Evolutionary conservation across 1,284 basidiomycete genomes (phyloP).

Genomic region (Sutorius eximius): DNA sequence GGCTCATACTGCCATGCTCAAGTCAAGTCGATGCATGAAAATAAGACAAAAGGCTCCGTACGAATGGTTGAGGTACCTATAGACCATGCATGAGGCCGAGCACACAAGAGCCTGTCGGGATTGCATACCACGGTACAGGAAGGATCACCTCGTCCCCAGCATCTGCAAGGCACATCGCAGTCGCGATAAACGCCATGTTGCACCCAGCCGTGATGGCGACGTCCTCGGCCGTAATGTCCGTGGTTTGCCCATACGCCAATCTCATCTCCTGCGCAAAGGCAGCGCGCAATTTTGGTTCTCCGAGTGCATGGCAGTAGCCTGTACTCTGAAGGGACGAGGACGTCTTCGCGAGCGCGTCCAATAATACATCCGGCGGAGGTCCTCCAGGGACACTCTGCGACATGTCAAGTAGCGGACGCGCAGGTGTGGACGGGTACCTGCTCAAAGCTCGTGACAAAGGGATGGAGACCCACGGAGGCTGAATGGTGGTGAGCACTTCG

Average conservation of each 20-base stretch:
- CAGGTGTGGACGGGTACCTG: conserved; percentile 44
- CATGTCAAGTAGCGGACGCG: conserved; percentile 68
- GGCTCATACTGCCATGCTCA: conserved; percentile 59
- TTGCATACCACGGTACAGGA: conserved; percentile 68
- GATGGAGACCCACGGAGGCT: conserved; percentile 38
- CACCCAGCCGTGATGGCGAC: conserved; percentile 66
- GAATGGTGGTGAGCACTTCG: conserved; percentile 40
- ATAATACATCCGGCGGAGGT: conserved; percentile 57
- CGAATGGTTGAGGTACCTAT: conserved; percentile 79
- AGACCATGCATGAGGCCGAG: conserved; percentile 7
- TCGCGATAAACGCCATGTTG: conserved; percentile 70
- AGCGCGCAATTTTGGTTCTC: conserved; percentile 57
- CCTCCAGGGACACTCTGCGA: conserved; percentile 75
- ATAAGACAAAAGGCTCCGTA: conserved; percentile 32
- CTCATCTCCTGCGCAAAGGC: conserved; percentile 69
- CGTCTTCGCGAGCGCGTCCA: conserved; percentile 49
- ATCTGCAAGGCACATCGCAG: conserved; percentile 65
- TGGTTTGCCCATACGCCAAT: conserved; percentile 51
- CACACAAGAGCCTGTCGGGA: conserved; percentile 5
- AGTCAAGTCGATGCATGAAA: conserved; percentile 1
- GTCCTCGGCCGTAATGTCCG: conserved; percentile 55
- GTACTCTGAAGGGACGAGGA: conserved; percentile 49
- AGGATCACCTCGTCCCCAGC: conserved; percentile 77
- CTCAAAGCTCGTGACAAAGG: neutral
- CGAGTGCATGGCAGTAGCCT: conserved; percentile 69